phyloP scores from a whole-genome alignment of 139 green algal genomes.

The Asterochloris erici region DNA sequence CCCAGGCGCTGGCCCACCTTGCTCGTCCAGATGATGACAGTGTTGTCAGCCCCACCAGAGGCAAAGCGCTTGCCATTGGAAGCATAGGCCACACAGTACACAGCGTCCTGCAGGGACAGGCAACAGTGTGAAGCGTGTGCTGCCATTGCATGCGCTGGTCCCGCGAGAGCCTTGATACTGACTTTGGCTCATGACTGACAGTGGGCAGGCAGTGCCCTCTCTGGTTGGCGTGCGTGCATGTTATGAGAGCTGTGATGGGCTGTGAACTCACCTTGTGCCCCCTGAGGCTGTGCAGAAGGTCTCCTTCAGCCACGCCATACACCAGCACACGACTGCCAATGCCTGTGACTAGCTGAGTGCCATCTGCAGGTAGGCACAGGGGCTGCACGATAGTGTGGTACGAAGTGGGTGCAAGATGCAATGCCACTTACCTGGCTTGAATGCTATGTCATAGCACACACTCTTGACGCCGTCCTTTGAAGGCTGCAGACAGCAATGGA shows the following conservation, averaged over 20 bases:
- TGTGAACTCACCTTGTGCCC: constrained; percentile 58
- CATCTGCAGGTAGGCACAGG: constrained; percentile 45
- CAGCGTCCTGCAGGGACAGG: constrained; percentile 50
- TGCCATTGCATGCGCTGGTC: too few relatives aligned
- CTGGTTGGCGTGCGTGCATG: too few relatives aligned
- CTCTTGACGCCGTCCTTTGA: constrained; percentile 71
- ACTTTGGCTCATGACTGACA: too few relatives aligned
- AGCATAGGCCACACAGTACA: constrained; percentile 76
- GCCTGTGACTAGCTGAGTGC: constrained; percentile 65
- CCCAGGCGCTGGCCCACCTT: constrained; percentile 41
- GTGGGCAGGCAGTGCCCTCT: too few relatives aligned
- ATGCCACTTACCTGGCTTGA: constrained; percentile 53
- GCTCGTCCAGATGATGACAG: constrained; percentile 85
- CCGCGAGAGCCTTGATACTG: too few relatives aligned
- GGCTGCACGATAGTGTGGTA: neutral
- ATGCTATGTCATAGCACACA: constrained; percentile 76
- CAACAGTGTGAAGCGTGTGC: neutral
- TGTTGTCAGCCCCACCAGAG: constrained; percentile 80
- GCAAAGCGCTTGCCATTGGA: constrained; percentile 80
- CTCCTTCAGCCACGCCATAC: constrained; percentile 68
- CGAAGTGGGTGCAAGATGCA: neutral
- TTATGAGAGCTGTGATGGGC: neutral
- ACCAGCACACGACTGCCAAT: constrained; percentile 73
- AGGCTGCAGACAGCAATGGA: constrained; percentile 37
- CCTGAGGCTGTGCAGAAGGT: constrained; percentile 72